These are phyloP conservation scores for Teunomyces aglyptinius DNA, from an alignment of 805 yeast species.

Conservation along the genomic window DNA sequence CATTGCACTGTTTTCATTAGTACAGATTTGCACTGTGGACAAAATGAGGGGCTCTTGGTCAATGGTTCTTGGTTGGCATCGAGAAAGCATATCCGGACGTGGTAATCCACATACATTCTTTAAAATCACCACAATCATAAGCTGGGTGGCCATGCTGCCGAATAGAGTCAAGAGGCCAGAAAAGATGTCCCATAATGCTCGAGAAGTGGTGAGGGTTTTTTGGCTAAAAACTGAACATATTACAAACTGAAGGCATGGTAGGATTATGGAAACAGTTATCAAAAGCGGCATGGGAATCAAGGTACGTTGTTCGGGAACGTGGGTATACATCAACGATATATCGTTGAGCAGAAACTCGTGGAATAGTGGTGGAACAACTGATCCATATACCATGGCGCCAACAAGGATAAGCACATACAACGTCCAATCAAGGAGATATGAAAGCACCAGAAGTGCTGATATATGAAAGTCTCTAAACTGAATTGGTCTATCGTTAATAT, in stretches of 20 bases:
- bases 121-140: conserved; percentile 33
- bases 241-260: conserved; percentile 32
- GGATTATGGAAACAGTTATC: conserved; percentile 22
- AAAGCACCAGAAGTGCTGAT: conserved; percentile 5
- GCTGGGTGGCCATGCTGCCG: conserved; percentile 38
- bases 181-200: conserved; percentile 40
- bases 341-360: conserved; percentile 42
- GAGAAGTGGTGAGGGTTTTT: conserved; percentile 12
- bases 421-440: conserved; percentile 8
- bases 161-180: conserved; percentile 32
- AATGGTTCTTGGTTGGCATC: conserved; percentile 19
- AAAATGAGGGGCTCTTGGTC: conserved; percentile 2
- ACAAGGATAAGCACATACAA: conserved; percentile 20
- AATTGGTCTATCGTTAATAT: conserved; percentile 6
- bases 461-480: neutral
- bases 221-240: conserved; percentile 14
- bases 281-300: conserved; percentile 31
- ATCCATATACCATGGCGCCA: conserved; percentile 28
- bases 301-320: conserved; percentile 31
- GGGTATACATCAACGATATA: conserved; percentile 28
- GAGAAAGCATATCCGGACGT: conserved; percentile 24
- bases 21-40: conserved; percentile 16
- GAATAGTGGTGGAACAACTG: conserved; percentile 31
- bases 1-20: conserved; percentile 9
- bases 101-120: conserved; percentile 29